Percentiles rank a stretch among this genome's conserved stretches.
These are phyloP conservation scores for Boeremia exigua DNA, from an alignment of 2,329 filamentous ascomycete genomes.

Conservation along the genomic window DNA sequence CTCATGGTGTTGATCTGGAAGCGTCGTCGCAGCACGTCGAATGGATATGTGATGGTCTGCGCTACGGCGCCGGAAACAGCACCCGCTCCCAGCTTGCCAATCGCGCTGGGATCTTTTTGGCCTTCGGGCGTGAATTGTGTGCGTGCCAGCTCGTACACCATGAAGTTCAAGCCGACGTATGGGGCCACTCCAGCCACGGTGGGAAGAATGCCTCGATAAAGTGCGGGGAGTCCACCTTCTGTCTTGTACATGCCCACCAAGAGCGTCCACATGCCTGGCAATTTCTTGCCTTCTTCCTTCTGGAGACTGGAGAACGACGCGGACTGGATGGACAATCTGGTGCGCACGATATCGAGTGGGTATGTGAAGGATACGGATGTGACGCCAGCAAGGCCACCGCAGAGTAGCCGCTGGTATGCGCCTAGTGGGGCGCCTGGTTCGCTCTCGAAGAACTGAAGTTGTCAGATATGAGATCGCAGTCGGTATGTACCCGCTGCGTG, in stretches of 20 bases:
- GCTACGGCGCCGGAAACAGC: slow-evolving; percentile 95
- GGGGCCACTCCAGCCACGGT: slow-evolving; percentile 95
- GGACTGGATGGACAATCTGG: slow-evolving; percentile 91
- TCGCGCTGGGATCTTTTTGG: slow-evolving; percentile 78
- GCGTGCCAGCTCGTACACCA: slow-evolving; percentile 92
- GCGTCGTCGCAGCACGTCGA: slow-evolving; percentile 89
- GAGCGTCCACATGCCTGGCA: slow-evolving; percentile 93
- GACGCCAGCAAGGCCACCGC: slow-evolving; percentile 89
- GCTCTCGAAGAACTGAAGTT: slow-evolving; percentile 72
- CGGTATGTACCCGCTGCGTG: no score
- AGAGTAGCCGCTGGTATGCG: slow-evolving; percentile 78
- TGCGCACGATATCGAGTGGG: slow-evolving; percentile 96
- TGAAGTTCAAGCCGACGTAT: slow-evolving; percentile 97
- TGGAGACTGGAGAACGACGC: slow-evolving; percentile 88
- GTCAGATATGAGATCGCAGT: slow-evolving; percentile 1
- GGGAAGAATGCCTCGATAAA: slow-evolving; percentile 94
- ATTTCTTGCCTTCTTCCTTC: slow-evolving; percentile 53
- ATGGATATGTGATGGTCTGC: slow-evolving; percentile 97
- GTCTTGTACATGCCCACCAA: slow-evolving; percentile 84
- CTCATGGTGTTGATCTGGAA: slow-evolving; percentile 99
- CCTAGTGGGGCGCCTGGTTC: slow-evolving; percentile 75
- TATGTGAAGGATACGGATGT: slow-evolving; percentile 96
- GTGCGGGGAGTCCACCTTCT: slow-evolving; percentile 81
- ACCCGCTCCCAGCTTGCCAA: slow-evolving; percentile 85
- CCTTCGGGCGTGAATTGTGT: slow-evolving; percentile 86